A percentile compares a stretch with the other conserved stretches of the same genome.
Conservation (phyloP, 495 filamentous ascomycete species). For the Darksidea phi region DNA sequence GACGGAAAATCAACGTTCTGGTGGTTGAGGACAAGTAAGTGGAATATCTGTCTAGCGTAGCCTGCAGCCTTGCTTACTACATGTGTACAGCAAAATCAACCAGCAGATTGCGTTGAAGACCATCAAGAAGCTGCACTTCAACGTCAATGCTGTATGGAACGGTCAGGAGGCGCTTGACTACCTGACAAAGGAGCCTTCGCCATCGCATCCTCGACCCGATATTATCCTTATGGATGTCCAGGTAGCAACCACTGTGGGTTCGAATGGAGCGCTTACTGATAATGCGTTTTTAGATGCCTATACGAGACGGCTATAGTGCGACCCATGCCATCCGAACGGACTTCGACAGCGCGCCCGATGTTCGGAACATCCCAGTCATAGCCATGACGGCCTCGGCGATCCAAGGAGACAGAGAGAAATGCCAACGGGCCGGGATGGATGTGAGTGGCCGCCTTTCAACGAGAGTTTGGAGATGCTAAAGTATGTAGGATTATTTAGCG, state of each 20-base stretch:
- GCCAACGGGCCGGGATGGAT: conserved; percentile 74
- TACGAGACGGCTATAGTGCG: conserved; percentile 64
- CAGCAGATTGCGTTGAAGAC: conserved; percentile 75
- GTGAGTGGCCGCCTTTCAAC: conserved; percentile 10
- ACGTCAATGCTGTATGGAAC: conserved; percentile 68
- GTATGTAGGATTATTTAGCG: conserved; percentile 62
- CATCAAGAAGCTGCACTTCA: conserved; percentile 73
- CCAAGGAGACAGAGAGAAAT: conserved; percentile 78
- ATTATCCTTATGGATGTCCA: conserved; percentile 89
- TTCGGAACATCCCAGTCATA: conserved; percentile 65
- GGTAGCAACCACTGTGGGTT: conserved; percentile 54
- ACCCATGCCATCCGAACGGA: conserved; percentile 69
- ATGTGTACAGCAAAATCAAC: conserved; percentile 32
- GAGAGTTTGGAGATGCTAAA: conserved; percentile 13
- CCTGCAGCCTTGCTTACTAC: conserved; percentile 1
- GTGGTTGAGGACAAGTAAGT: conserved; percentile 77
- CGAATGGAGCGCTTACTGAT: conserved; percentile 23
- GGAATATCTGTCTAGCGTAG: neutral
- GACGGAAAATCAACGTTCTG: conserved; percentile 60
- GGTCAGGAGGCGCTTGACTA: conserved; percentile 76
- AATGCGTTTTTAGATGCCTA: conserved; percentile 26
- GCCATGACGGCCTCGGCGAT: conserved; percentile 83
- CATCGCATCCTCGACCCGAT: conserved; percentile 55
- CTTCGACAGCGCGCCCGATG: conserved; percentile 51
- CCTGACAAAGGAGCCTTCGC: conserved; percentile 44